phyloP scores from a whole-genome alignment of 768 basidiomycete genomes.

The Boletus vermiculosoides region DNA sequence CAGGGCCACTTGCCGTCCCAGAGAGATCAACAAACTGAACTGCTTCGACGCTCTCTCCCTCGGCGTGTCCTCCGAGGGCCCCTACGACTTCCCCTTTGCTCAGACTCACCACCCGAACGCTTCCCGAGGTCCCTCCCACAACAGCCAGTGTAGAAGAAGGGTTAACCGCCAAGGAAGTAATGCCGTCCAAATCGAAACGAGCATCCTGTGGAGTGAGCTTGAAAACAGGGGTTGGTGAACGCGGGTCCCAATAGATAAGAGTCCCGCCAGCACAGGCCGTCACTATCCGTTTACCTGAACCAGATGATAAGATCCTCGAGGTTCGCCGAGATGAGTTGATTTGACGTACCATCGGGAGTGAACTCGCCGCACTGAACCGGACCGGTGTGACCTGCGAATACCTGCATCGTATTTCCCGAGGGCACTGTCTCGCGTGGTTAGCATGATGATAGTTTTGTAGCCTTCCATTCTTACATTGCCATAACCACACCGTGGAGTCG shows the following conservation, averaged over 20 bases:
- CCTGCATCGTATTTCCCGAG: conserved; percentile 92
- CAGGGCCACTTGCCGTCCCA: conserved; percentile 47
- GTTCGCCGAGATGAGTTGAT: not conserved
- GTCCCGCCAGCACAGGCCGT: conserved; percentile 82
- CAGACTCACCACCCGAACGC: conserved; percentile 84
- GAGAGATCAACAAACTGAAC: conserved; percentile 80
- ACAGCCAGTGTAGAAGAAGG: conserved; percentile 86
- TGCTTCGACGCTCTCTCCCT: conserved; percentile 87
- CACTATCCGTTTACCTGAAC: conserved; percentile 78
- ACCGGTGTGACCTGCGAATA: conserved; percentile 87
- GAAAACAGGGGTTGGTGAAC: conserved; percentile 71
- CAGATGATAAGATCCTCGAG: conserved; percentile 4
- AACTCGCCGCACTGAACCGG: conserved; percentile 86
- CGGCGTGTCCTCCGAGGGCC: conserved; percentile 77
- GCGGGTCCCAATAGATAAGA: conserved; percentile 91
- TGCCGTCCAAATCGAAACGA: conserved; percentile 77
- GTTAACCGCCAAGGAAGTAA: conserved; percentile 86
- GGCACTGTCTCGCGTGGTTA: conserved; percentile 60
- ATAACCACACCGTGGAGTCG: conserved; percentile 93
- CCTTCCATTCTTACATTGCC: conserved; percentile 72
- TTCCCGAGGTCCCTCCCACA: conserved; percentile 82
- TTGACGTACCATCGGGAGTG: conserved; percentile 74
- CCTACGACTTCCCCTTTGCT: conserved; percentile 81
- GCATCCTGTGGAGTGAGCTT: conserved; percentile 71
- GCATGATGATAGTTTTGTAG: not conserved